Conservation (phyloP, 1,284 basidiomycete genomes). For the Amylostereum chailletii region DNA sequence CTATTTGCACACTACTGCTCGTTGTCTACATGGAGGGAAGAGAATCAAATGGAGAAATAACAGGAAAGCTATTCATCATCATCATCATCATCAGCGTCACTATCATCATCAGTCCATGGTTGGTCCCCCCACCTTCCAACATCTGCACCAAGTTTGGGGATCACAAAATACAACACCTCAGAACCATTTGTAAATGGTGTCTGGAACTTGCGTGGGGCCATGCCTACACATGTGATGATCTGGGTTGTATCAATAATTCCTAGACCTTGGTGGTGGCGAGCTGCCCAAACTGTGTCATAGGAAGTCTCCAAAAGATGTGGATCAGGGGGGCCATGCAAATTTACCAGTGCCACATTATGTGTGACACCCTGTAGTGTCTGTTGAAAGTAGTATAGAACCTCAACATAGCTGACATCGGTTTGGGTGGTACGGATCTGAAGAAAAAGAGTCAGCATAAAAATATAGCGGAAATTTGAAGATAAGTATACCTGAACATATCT, state of each 20-base stretch:
- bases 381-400: slow-evolving; percentile 1
- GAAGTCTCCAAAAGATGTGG: not conserved
- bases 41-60: no score
- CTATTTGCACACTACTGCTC: no score
- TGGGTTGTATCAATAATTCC: slow-evolving; percentile 5
- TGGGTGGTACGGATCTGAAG: no score
- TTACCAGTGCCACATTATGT: slow-evolving; percentile 6
- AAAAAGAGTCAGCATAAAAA: no score
- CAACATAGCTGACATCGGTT: slow-evolving; percentile 2
- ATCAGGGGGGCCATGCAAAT: slow-evolving; percentile 5
- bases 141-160: not conserved
- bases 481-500: slow-evolving; percentile 13
- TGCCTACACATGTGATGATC: slow-evolving; percentile 7
- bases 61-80: no score
- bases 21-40: no score
- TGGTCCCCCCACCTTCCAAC: not conserved
- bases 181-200: not conserved
- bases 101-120: no score
- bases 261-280: not conserved
- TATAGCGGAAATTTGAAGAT: no score
- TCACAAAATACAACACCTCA: not conserved
- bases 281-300: slow-evolving; percentile 1
- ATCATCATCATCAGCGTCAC: not conserved
- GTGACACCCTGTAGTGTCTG: no score
- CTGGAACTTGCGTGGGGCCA: slow-evolving; percentile 5